Conservation (phyloP, 768 basidiomycete genomes). For the Amanita exitialis region DNA sequence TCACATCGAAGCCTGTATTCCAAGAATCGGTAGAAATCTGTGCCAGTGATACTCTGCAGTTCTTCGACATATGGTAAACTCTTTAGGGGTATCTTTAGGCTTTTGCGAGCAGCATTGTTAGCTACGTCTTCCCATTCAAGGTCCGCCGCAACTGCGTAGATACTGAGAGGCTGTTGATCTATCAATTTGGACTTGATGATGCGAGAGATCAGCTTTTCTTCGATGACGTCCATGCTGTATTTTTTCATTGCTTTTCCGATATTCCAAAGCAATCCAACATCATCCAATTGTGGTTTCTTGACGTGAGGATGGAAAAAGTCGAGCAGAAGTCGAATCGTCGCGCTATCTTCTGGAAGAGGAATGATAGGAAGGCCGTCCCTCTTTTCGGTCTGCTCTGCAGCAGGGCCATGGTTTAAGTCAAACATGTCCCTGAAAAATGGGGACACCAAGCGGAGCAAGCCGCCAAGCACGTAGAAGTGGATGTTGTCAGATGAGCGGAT, state of each 20-base stretch:
- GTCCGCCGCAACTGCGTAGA: neutral
- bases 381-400: neutral
- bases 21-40: neutral
- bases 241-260: neutral
- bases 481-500: constrained; percentile 18
- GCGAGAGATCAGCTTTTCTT: neutral
- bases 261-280: neutral
- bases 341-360: constrained; percentile 9
- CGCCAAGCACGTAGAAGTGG: constrained; percentile 19
- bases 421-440: constrained; percentile 22
- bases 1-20: neutral
- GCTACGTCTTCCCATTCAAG: constrained; percentile 1
- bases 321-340: constrained; percentile 7
- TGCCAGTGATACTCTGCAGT: neutral
- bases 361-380: constrained; percentile 5
- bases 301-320: neutral
- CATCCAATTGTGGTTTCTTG: neutral
- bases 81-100: neutral
- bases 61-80: neutral
- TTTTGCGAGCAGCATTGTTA: neutral
- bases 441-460: constrained; percentile 19
- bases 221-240: constrained; percentile 2
- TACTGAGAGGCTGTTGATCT: neutral
- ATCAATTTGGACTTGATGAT: neutral
- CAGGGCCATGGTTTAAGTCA: constrained; percentile 11